These are phyloP conservation scores for Beauveria brongniartii DNA, from an alignment of 2,329 filamentous ascomycete genomes.

Conservation along the genomic window DNA sequence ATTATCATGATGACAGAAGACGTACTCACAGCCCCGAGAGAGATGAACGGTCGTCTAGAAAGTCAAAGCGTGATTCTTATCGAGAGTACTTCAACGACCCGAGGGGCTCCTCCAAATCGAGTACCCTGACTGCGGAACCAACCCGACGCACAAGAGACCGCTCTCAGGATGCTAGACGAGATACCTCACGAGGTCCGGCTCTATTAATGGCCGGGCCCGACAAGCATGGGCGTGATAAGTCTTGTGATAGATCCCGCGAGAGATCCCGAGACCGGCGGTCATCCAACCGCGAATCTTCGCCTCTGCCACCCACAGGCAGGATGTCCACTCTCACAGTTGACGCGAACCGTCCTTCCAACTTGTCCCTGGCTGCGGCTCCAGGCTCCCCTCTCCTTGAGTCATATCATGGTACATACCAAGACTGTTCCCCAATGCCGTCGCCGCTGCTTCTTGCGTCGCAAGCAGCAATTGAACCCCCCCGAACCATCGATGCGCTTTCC, in stretches of 20 bases:
- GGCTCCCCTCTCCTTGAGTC: conserved; percentile 83
- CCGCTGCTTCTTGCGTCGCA: conserved; percentile 53
- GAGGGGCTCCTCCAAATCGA: conserved; percentile 29
- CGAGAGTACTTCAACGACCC: conserved; percentile 24
- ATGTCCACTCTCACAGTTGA: conserved; percentile 47
- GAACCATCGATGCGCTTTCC: conserved; percentile 41
- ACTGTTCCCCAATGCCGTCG: conserved; percentile 88
- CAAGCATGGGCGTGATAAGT: conserved; percentile 9
- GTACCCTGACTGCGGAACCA: conserved; percentile 35
- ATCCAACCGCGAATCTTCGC: conserved; percentile 34
- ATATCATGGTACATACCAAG: conserved; percentile 90
- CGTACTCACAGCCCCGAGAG: conserved; percentile 9
- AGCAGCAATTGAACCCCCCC: conserved; percentile 40
- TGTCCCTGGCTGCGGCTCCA: conserved; percentile 52
- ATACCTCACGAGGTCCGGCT: conserved; percentile 19
- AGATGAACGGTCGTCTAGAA: conserved; percentile 11
- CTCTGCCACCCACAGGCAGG: conserved; percentile 38
- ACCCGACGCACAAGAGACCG: conserved; percentile 26
- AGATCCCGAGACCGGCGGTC: conserved; percentile 25
- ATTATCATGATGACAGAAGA: conserved; percentile 7
- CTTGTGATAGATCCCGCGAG: conserved; percentile 16
- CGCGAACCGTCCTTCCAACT: conserved; percentile 30
- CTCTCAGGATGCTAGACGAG: conserved; percentile 25
- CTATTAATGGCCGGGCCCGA: conserved; percentile 17
- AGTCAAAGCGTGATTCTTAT: conserved; percentile 6